phyloP scores from a whole-genome alignment of 2,329 filamentous ascomycete genomes.

The Chaetomiaceae sp. region DNA sequence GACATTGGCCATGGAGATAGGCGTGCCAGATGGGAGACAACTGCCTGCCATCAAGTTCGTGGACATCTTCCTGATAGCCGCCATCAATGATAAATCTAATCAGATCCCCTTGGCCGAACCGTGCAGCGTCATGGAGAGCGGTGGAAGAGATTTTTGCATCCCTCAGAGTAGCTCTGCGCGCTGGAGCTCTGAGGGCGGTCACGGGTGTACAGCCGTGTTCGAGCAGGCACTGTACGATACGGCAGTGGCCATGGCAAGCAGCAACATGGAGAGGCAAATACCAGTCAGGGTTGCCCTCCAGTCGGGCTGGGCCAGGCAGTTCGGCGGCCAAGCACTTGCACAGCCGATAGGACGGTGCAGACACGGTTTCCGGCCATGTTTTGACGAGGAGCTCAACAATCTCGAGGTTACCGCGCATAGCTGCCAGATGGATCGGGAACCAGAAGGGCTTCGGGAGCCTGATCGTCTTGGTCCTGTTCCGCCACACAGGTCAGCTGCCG shows the following conservation, averaged over 20 bases:
- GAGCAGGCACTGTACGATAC: slow-evolving; percentile 6
- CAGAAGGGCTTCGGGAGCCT: not conserved
- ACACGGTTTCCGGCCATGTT: not conserved
- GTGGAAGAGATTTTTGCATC: not conserved
- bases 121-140: slow-evolving; percentile 14
- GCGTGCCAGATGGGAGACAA: slow-evolving; percentile 14
- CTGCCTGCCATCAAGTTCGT: not conserved
- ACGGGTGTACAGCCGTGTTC: not conserved
- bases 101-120: slow-evolving; percentile 7
- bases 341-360: not conserved
- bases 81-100: slow-evolving; percentile 11
- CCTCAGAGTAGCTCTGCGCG: not conserved
- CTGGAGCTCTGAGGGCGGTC: not conserved
- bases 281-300: not conserved
- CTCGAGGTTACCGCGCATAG: slow-evolving; percentile 1
- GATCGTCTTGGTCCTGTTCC: not conserved
- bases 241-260: not conserved
- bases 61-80: slow-evolving; percentile 10
- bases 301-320: too few species aligned
- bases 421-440: slow-evolving; percentile 10
- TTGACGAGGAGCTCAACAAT: slow-evolving; percentile 5
- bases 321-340: not conserved
- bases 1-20: slow-evolving; percentile 8
- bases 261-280: slow-evolving; percentile 6
- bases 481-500: not conserved